Evolutionary conservation across 768 basidiomycete genomes (phyloP).

Genomic region (Chalciporus chontae): DNA sequence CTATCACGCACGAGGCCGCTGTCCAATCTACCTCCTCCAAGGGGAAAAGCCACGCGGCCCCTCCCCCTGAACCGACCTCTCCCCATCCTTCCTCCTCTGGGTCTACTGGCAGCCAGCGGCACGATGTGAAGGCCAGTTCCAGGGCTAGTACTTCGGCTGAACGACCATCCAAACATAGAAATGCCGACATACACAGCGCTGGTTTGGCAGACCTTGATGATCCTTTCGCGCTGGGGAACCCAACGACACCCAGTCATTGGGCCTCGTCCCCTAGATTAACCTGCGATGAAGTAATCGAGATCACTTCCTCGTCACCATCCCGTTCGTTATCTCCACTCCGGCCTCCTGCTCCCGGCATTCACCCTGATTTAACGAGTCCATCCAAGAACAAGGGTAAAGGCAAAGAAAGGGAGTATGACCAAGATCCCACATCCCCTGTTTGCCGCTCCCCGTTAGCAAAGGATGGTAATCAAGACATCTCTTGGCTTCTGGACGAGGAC

Average conservation of each 20-base stretch:
- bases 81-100: constrained; percentile 4
- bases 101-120: background rate
- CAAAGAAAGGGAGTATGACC: constrained; percentile 11
- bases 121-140: background rate
- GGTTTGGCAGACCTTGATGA: background rate
- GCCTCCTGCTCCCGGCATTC: background rate
- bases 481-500: constrained; percentile 66
- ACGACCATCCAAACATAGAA: background rate
- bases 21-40: constrained; percentile 5
- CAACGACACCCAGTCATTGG: constrained; percentile 5
- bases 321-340: constrained; percentile 14
- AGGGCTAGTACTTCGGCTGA: background rate
- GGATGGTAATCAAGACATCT: constrained; percentile 41
- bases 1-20: background rate
- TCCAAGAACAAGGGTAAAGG: constrained; percentile 11
- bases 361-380: background rate
- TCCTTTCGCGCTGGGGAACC: background rate
- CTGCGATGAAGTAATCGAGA: constrained; percentile 27
- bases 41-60: constrained; percentile 2
- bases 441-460: background rate
- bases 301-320: constrained; percentile 30
- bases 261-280: constrained; percentile 25
- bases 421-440: background rate
- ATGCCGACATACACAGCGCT: background rate
- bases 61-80: constrained; percentile 14